These are phyloP conservation scores for Podaxis sp. DNA, from an alignment of 768 basidiomycete species.

Conservation along the genomic window DNA sequence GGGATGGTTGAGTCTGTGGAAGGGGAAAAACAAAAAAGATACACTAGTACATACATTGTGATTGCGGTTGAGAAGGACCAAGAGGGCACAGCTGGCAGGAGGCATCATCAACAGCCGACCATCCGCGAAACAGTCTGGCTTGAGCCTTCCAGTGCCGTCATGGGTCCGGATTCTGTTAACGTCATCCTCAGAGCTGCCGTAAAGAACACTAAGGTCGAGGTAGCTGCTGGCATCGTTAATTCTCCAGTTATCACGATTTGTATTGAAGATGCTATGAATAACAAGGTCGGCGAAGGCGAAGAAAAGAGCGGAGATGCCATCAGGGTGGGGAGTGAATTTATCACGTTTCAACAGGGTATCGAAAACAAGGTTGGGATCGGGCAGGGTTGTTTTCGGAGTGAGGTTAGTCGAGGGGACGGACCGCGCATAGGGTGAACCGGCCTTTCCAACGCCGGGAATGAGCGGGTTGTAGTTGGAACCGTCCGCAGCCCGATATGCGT, in stretches of 20 bases:
- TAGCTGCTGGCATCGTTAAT: slow-evolving; percentile 72
- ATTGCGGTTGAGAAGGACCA: slow-evolving; percentile 69
- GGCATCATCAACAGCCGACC: slow-evolving; percentile 67
- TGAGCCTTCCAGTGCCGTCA: slow-evolving; percentile 69
- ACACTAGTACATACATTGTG: slow-evolving; percentile 56
- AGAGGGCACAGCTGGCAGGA: slow-evolving; percentile 64
- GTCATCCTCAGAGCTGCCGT: slow-evolving; percentile 55
- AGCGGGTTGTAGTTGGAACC: slow-evolving; percentile 61
- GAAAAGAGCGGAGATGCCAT: slow-evolving; percentile 70
- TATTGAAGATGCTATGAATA: slow-evolving; percentile 73
- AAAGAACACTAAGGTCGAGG: slow-evolving; percentile 73
- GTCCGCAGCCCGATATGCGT: slow-evolving; percentile 59
- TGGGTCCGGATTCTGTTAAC: slow-evolving; percentile 53
- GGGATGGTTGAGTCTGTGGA: slow-evolving; percentile 7
- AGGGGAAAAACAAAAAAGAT: background rate
- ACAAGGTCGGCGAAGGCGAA: slow-evolving; percentile 80
- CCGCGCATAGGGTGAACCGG: slow-evolving; percentile 67
- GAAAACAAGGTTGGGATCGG: slow-evolving; percentile 68
- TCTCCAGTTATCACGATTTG: slow-evolving; percentile 44
- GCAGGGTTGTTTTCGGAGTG: slow-evolving; percentile 47
- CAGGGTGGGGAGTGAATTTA: slow-evolving; percentile 55
- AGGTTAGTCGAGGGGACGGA: slow-evolving; percentile 53
- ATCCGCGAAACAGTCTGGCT: slow-evolving; percentile 72
- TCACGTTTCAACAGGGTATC: slow-evolving; percentile 62
- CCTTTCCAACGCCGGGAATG: slow-evolving; percentile 55